Percentiles rank a stretch among this genome's conserved stretches.
Conservation (phyloP, 345 rosid species). For the Excoecaria agallocha region DNA sequence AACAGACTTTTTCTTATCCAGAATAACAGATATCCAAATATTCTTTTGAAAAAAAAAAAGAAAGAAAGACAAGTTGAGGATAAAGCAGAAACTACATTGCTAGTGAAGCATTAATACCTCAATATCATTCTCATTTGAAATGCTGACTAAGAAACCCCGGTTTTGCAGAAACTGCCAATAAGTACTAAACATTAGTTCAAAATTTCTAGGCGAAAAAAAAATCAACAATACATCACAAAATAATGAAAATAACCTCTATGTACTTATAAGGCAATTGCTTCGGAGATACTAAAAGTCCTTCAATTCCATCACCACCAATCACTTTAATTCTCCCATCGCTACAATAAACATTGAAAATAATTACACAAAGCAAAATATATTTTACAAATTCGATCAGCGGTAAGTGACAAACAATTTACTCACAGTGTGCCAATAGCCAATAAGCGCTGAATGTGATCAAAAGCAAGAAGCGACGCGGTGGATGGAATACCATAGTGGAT, state of each 20-base stretch:
- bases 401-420: slow-evolving; percentile 24
- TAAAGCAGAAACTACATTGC: neutral
- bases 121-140: slow-evolving; percentile 69
- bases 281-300: slow-evolving; percentile 73
- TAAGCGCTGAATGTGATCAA: slow-evolving; percentile 71
- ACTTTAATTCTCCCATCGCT: slow-evolving; percentile 95
- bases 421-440: slow-evolving; percentile 82
- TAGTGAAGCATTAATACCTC: slow-evolving; percentile 46
- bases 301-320: slow-evolving; percentile 70
- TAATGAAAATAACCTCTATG: slow-evolving; percentile 41
- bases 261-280: slow-evolving; percentile 64
- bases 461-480: slow-evolving; percentile 74
- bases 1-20: too few species aligned
- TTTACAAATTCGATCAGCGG: neutral
- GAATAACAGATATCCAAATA: too few species aligned
- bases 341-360: slow-evolving; percentile 7
- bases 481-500: slow-evolving; percentile 80
- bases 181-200: slow-evolving; percentile 2
- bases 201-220: neutral
- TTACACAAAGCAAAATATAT: neutral
- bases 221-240: neutral
- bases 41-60: too few species aligned
- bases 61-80: too few species aligned
- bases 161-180: slow-evolving; percentile 68
- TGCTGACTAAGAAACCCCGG: slow-evolving; percentile 64